phyloP scores from a whole-genome alignment of 2,329 filamentous ascomycete species.

The Alternaria triticina region DNA sequence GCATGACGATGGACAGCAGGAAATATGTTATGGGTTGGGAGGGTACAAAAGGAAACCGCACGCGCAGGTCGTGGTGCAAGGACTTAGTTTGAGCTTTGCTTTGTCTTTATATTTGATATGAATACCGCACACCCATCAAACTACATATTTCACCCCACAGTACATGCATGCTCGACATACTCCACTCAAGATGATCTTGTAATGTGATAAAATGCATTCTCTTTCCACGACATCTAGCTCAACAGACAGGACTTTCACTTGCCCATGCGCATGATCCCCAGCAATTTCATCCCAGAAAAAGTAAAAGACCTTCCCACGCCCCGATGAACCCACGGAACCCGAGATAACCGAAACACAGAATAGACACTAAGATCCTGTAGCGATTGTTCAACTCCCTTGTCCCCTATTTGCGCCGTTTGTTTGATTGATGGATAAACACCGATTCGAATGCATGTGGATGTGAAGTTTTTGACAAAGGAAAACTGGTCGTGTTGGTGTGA shows the following conservation, averaged over 20 bases:
- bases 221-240: background rate
- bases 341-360: background rate
- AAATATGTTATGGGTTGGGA: background rate
- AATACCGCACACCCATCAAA: background rate
- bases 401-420: background rate
- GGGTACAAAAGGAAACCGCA: background rate
- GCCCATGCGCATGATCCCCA: background rate
- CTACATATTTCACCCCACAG: no score
- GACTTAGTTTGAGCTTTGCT: background rate
- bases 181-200: background rate
- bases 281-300: background rate
- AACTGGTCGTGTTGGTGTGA: background rate
- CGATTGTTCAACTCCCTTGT: conserved; percentile 9
- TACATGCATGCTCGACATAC: background rate
- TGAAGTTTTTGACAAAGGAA: background rate
- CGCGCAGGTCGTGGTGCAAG: background rate
- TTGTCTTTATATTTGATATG: background rate
- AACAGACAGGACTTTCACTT: background rate
- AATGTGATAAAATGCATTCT: background rate
- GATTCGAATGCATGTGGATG: conserved; percentile 10
- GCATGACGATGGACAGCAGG: background rate
- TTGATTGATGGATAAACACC: conserved; percentile 17
- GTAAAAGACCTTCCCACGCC: background rate
- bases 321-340: background rate
- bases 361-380: conserved; percentile 3